These are phyloP conservation scores for Mycena alexandri DNA, from an alignment of 768 basidiomycete genomes.

Conservation along the genomic window DNA sequence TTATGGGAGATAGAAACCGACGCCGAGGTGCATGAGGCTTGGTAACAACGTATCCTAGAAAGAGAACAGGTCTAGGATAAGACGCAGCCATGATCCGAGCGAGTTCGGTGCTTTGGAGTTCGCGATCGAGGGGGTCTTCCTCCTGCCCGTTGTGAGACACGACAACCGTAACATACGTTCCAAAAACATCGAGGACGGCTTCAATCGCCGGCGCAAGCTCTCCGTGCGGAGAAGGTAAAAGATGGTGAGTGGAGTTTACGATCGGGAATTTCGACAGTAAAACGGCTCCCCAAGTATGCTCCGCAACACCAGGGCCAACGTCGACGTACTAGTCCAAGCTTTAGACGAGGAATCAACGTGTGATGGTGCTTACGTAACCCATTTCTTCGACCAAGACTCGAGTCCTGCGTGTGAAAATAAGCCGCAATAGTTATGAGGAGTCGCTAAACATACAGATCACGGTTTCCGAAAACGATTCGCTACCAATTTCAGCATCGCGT, in stretches of 20 bases:
- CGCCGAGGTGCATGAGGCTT: slow-evolving; percentile 73
- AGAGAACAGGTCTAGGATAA: slow-evolving; percentile 81
- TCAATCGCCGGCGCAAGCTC: slow-evolving; percentile 93
- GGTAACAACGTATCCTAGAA: slow-evolving; percentile 86
- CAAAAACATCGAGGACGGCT: slow-evolving; percentile 84
- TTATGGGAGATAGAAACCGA: slow-evolving; percentile 49
- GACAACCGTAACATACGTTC: slow-evolving; percentile 83
- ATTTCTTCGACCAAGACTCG: slow-evolving; percentile 82
- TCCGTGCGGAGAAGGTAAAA: slow-evolving; percentile 87
- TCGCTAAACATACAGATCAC: slow-evolving; percentile 72
- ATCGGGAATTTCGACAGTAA: slow-evolving; percentile 94
- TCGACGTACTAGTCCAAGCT: slow-evolving; percentile 76
- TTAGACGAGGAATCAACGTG: not conserved
- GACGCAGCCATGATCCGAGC: slow-evolving; percentile 81
- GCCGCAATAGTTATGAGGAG: not conserved
- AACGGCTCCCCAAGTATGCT: slow-evolving; percentile 91
- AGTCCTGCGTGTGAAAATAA: slow-evolving; percentile 61
- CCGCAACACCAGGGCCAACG: slow-evolving; percentile 88
- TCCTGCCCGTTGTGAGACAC: slow-evolving; percentile 96
- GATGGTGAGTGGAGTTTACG: slow-evolving; percentile 85
- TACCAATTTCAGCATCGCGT: slow-evolving; percentile 43
- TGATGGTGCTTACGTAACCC: slow-evolving; percentile 72
- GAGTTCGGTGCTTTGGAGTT: slow-evolving; percentile 85
- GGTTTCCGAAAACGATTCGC: slow-evolving; percentile 84
- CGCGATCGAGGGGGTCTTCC: slow-evolving; percentile 90